Evolutionary conservation across 2,329 filamentous ascomycete genomes (phyloP).

Genomic region (Xylaria sp.): DNA sequence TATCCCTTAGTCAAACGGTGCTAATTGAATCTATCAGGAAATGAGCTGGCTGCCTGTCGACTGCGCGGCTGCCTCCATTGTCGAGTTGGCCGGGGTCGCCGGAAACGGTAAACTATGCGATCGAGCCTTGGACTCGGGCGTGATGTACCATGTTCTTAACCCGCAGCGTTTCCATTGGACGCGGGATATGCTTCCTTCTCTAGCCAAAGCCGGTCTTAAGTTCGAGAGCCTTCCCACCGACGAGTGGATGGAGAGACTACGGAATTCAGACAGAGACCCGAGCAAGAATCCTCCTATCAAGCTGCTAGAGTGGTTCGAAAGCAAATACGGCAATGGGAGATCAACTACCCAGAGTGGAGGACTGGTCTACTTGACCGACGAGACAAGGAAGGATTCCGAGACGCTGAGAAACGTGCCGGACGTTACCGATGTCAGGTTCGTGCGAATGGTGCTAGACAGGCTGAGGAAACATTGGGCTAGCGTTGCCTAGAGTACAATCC

Average conservation of each 20-base stretch:
- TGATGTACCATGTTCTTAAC: conserved; percentile 66
- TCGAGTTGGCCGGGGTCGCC: conserved; percentile 48
- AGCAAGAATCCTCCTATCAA: conserved; percentile 63
- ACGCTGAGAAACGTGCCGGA: conserved; percentile 28
- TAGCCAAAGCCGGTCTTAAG: conserved; percentile 57
- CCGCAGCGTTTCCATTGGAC: conserved; percentile 62
- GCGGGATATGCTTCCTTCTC: conserved; percentile 61
- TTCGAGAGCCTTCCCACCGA: conserved; percentile 57
- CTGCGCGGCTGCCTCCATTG: conserved; percentile 49
- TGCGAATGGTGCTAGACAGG: conserved; percentile 27
- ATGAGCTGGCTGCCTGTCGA: conserved; percentile 56
- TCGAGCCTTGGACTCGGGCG: conserved; percentile 29
- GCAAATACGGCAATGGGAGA: conserved; percentile 62
- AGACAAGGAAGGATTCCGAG: conserved; percentile 22
- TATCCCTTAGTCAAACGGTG: conserved; percentile 38
- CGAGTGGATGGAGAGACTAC: conserved; percentile 59
- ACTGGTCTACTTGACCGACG: conserved; percentile 37
- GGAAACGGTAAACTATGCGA: conserved; percentile 36
- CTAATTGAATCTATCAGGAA: conserved; percentile 17
- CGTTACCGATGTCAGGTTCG: conserved; percentile 19
- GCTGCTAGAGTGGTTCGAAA: conserved; percentile 62
- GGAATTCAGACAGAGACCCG: conserved; percentile 60
- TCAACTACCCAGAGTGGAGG: conserved; percentile 43
- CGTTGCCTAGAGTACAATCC: background rate
- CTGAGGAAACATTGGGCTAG: conserved; percentile 21